A percentile compares a stretch with the other conserved stretches of the same genome.
phyloP scores from a whole-genome alignment of 2,329 filamentous ascomycete genomes.

The Rutstroemia sp. region DNA sequence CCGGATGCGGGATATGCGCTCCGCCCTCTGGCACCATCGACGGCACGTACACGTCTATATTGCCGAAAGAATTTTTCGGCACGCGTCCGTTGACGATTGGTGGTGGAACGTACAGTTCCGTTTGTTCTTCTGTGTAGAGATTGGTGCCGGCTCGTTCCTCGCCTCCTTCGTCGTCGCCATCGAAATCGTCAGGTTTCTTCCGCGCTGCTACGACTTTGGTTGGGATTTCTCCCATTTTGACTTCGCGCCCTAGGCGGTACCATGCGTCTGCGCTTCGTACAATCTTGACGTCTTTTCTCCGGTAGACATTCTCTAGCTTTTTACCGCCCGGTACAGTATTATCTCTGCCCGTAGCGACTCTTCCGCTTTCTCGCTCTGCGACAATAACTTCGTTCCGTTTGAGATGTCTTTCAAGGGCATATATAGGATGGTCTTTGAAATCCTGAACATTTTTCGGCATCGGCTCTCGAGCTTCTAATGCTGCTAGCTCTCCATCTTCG shows the following conservation, averaged over 20 bases:
- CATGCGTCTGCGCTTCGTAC: slow-evolving; percentile 79
- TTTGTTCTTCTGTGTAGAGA: slow-evolving; percentile 56
- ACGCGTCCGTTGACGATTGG: slow-evolving; percentile 68
- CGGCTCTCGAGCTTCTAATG: slow-evolving; percentile 65
- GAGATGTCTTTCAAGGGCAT: slow-evolving; percentile 79
- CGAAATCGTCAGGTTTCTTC: slow-evolving; percentile 32
- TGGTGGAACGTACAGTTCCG: slow-evolving; percentile 66
- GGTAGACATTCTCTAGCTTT: slow-evolving; percentile 69
- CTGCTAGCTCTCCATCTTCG: slow-evolving; percentile 69
- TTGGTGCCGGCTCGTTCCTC: slow-evolving; percentile 46
- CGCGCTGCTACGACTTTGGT: slow-evolving; percentile 61
- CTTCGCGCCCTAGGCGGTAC: slow-evolving; percentile 79
- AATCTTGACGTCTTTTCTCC: slow-evolving; percentile 70
- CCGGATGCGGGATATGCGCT: slow-evolving; percentile 57
- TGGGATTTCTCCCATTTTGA: slow-evolving; percentile 73
- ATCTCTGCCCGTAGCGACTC: slow-evolving; percentile 61
- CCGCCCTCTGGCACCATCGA: slow-evolving; percentile 85
- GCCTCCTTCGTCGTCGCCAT: slow-evolving; percentile 31
- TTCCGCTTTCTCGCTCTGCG: slow-evolving; percentile 63
- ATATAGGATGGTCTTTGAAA: slow-evolving; percentile 79
- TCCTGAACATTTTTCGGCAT: slow-evolving; percentile 83
- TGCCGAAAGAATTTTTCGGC: slow-evolving; percentile 88
- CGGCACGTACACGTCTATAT: slow-evolving; percentile 87
- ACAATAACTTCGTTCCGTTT: slow-evolving; percentile 75
- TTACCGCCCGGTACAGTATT: slow-evolving; percentile 25